A percentile compares a stretch with the other conserved stretches of the same genome.
Conservation (phyloP, 1,284 basidiomycete species). For the Rhodofomes roseus region DNA sequence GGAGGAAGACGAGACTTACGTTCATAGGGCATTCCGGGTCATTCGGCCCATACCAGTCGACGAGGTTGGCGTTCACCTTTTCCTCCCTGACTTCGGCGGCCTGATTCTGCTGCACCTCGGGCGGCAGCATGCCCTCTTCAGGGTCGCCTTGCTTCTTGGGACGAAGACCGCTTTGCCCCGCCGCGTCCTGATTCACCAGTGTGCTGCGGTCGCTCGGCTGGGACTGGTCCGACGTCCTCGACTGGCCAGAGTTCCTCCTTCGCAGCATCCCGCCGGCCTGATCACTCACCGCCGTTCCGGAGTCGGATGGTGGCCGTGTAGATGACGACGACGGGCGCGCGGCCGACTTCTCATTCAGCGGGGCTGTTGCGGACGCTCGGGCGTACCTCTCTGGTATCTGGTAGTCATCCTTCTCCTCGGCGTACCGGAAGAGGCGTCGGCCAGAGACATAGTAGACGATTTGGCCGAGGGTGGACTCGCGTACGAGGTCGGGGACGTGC, state of each 20-base stretch:
- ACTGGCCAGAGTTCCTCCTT: background rate
- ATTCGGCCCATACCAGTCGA: constrained; percentile 25
- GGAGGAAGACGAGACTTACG: constrained; percentile 10
- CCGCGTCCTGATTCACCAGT: background rate
- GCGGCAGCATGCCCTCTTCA: background rate
- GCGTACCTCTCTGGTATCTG: constrained; percentile 7
- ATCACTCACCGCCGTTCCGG: background rate
- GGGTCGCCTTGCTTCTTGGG: background rate
- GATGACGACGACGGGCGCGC: background rate
- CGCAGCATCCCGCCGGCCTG: background rate
- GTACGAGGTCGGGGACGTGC: constrained; percentile 7
- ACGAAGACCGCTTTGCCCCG: background rate
- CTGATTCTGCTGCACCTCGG: background rate
- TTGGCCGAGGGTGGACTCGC: constrained; percentile 13
- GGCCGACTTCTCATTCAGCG: background rate
- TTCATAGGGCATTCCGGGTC: constrained; percentile 32
- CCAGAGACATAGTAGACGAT: constrained; percentile 14
- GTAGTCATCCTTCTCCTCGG: constrained; percentile 11
- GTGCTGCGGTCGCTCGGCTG: background rate
- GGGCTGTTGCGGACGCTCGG: background rate
- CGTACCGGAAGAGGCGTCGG: constrained; percentile 10
- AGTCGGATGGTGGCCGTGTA: background rate
- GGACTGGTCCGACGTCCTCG: background rate
- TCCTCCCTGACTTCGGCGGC: background rate
- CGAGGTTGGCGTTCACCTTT: constrained; percentile 8